Conservation (phyloP, 495 filamentous ascomycete species). For the Hyaloscypha variabilis region DNA sequence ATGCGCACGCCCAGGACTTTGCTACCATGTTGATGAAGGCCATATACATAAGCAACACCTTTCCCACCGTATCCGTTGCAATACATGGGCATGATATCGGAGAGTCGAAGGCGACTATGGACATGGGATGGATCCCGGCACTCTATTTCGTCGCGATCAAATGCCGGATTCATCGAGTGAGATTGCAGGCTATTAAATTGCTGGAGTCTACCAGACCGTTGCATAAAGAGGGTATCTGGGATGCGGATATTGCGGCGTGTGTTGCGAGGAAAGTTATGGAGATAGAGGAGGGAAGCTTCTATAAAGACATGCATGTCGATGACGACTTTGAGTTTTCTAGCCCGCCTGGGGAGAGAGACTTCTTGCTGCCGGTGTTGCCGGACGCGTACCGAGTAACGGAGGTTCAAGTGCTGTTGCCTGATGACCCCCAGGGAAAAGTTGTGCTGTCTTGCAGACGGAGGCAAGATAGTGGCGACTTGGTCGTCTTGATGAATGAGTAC, state of each 20-base stretch:
- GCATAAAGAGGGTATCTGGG: constrained; percentile 48
- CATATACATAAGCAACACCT: constrained; percentile 35
- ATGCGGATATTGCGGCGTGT: constrained; percentile 19
- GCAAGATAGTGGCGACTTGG: neutral
- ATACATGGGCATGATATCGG: neutral
- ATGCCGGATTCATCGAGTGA: constrained; percentile 17
- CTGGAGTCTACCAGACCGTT: constrained; percentile 22
- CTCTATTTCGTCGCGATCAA: constrained; percentile 25
- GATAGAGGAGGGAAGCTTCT: constrained; percentile 22
- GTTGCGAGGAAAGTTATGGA: constrained; percentile 19
- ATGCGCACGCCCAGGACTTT: constrained; percentile 44
- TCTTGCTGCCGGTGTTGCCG: constrained; percentile 2
- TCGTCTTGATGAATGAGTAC: neutral
- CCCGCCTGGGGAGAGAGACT: neutral
- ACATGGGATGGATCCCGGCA: constrained; percentile 25
- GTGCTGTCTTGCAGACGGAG: constrained; percentile 19
- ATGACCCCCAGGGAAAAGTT: constrained; percentile 15
- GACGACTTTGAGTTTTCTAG: constrained; percentile 7
- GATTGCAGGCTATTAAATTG: constrained; percentile 22
- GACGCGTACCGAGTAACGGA: constrained; percentile 14
- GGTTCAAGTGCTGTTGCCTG: constrained; percentile 23
- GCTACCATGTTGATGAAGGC: constrained; percentile 37
- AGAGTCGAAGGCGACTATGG: constrained; percentile 8
- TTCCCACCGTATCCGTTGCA: constrained; percentile 5
- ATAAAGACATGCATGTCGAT: neutral